These are phyloP conservation scores for Histomonas meleagridis DNA, from an alignment of 208 protist species.

Conservation along the genomic window DNA sequence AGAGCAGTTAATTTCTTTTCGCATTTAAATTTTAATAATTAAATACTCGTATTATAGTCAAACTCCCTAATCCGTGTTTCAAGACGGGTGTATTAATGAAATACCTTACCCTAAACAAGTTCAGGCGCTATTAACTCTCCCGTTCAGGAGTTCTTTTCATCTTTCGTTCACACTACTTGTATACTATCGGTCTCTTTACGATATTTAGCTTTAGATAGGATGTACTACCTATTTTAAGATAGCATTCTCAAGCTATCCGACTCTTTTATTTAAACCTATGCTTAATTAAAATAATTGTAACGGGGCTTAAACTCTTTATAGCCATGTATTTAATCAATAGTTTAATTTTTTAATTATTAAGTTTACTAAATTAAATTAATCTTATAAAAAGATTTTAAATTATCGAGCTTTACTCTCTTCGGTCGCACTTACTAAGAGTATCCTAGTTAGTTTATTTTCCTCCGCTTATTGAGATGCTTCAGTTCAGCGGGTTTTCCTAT, in stretches of 20 bases:
- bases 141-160: conserved; percentile 61
- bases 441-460: conserved; percentile 66
- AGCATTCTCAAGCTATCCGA: conserved; percentile 60
- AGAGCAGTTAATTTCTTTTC: conserved; percentile 57
- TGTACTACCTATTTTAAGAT: conserved; percentile 59
- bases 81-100: conserved; percentile 57
- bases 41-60: conserved; percentile 56
- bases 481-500: conserved; percentile 60
- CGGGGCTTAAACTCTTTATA: conserved; percentile 60
- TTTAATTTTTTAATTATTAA: conserved; percentile 18
- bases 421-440: conserved; percentile 62
- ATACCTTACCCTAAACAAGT: conserved; percentile 52
- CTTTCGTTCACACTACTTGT: conserved; percentile 65
- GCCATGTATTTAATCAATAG: conserved; percentile 39
- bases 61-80: conserved; percentile 70
- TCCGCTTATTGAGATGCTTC: conserved; percentile 67
- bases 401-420: conserved; percentile 54
- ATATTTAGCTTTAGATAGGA: conserved; percentile 59
- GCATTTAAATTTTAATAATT: conserved; percentile 44
- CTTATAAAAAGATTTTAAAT: conserved; percentile 27
- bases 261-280: conserved; percentile 48
- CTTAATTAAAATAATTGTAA: conserved; percentile 36
- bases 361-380: conserved; percentile 30
- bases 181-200: conserved; percentile 57
- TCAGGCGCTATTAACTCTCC: conserved; percentile 60